These are phyloP conservation scores for Eucalyptus decipiens DNA, from an alignment of 345 rosid species.

Conservation along the genomic window DNA sequence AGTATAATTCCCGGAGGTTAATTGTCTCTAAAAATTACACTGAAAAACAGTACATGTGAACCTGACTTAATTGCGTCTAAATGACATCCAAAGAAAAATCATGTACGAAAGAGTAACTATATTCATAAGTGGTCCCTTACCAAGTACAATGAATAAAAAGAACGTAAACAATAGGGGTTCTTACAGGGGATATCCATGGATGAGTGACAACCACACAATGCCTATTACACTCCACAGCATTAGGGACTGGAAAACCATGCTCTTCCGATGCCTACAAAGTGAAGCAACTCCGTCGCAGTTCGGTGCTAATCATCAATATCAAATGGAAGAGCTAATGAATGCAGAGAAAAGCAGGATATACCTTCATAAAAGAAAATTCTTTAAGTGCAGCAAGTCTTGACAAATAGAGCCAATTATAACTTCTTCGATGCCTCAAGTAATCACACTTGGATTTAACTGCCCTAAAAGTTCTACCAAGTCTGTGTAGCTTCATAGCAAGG, in stretches of 20 bases:
- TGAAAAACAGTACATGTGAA: not conserved
- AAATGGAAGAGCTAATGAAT: not conserved
- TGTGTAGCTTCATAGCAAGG: constrained; percentile 63
- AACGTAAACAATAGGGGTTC: not conserved
- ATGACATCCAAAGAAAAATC: not conserved
- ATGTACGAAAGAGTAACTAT: not conserved
- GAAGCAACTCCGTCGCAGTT: not conserved
- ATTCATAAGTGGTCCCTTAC: not conserved
- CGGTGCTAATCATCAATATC: not conserved
- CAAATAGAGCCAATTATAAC: constrained; percentile 81
- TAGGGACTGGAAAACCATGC: constrained; percentile 79
- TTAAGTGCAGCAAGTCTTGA: constrained; percentile 89
- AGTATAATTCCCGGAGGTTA: not conserved
- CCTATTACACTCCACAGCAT: constrained; percentile 81
- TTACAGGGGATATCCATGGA: constrained; percentile 86
- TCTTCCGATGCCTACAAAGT: constrained; percentile 72
- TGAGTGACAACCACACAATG: constrained; percentile 91
- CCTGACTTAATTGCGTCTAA: not conserved
- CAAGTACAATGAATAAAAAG: not conserved
- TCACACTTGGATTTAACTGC: constrained; percentile 98
- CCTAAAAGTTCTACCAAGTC: constrained; percentile 86
- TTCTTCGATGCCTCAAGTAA: constrained; percentile 75
- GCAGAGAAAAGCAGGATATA: not conserved
- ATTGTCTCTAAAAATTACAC: not conserved
- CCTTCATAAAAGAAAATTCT: constrained; percentile 92